Conservation (phyloP, 2,329 filamentous ascomycete genomes). For the Colletotrichum siamense region DNA sequence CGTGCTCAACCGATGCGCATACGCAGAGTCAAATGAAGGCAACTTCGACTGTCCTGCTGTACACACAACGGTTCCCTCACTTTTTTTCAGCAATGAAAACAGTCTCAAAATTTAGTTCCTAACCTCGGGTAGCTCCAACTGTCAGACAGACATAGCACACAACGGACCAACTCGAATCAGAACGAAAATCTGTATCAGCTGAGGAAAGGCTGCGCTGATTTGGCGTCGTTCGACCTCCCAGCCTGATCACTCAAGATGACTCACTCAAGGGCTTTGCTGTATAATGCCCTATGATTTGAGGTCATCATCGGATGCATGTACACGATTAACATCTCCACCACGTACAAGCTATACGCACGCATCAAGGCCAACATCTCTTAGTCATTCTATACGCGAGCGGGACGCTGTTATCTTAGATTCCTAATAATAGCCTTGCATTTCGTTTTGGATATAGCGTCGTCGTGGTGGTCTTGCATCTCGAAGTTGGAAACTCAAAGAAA, state of each 20-base stretch:
- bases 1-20: not conserved
- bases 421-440: not conserved
- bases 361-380: not conserved
- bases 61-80: no score
- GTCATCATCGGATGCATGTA: not conserved
- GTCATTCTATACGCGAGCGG: rapidly evolving
- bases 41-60: no score
- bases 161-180: rapidly evolving
- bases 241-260: not conserved
- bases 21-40: not conserved
- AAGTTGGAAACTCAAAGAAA: not conserved
- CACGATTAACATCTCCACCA: rapidly evolving
- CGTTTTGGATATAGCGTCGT: not conserved
- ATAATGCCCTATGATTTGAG: not conserved
- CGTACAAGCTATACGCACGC: not conserved
- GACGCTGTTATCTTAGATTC: rapidly evolving
- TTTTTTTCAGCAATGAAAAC: rapidly evolving
- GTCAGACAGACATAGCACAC: not conserved
- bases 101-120: rapidly evolving
- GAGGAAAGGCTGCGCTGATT: rapidly evolving
- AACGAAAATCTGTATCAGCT: not conserved
- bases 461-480: not conserved
- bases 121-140: no score
- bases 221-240: rapidly evolving
- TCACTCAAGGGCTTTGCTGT: not conserved